Evolutionary conservation across 352 stramenopile species (phyloP), one percentile per base, ranked within the genome.

Genomic region (Globisporangium ultimum): DNA sequence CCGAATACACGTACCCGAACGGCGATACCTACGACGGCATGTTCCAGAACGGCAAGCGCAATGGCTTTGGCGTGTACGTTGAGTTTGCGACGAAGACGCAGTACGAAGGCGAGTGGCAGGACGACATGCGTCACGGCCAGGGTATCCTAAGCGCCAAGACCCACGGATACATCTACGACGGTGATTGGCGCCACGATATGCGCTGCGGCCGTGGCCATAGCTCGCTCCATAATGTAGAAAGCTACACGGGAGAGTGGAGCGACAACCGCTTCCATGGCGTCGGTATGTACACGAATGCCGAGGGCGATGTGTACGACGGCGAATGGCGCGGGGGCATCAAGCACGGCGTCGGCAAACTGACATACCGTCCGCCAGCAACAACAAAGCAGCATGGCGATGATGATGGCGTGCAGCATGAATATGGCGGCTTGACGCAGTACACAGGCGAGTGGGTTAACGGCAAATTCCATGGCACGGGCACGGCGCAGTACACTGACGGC

Each of bases 11-110:
- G 14, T 92, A 92, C 47, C 54, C 70, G 17, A 90, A 86, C 53
- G 85, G 85, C 0, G 87, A 96, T 51, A 75, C 80, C 53, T 96
- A 95, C 55, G 83, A 91, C 4, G 87, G 87, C 6, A 59, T 83
- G 10, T 93, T 92, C 64, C 51, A 68, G 32, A 52, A 70, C n/a
- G 73, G 80, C 1, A 89, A 75, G 49, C 77, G 87, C 50, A 75
- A 96, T 45, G 85, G 87, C 42, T 80, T 72, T 48, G 87, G 87
- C 6, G 64, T 87, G 5, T 95, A 95, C 61, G 57, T 87, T 17
- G 87, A 93, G 55, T 74, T 78, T 55, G 64, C 78, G 53, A 95
- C 85, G 15, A 87, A 87, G 51, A 87, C 80, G 58, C 75, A 84
- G 28, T 91, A 90, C 58, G 82, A 93, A 61, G 87, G 87, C 9